Evolutionary conservation across 306 rosid genomes (phyloP), one percentile per base, ranked within the genome.

Genomic region (Dalbergia cultrata): DNA sequence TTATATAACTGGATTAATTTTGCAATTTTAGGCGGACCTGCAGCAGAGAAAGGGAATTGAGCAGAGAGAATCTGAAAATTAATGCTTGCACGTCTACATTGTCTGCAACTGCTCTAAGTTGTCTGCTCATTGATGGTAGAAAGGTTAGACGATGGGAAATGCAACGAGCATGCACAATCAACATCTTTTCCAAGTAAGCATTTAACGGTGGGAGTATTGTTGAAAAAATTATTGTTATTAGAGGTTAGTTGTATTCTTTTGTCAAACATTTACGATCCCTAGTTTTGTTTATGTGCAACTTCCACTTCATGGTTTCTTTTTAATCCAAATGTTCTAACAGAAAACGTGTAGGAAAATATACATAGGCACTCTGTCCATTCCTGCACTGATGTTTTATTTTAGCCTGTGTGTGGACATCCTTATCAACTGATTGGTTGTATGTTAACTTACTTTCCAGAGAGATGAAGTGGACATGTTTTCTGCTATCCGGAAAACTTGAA

Each of bases 11-110:
- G 52, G 75, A 73, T 62, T 58, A 44, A 37, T 43, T 58, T 86
- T 82, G 45, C 73, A 64, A 88, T 72, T 85, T 39, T 81, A 89
- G 96, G 90, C 82, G 45, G 67, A 76, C 43, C 82, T 91, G 78
- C 74, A 57, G 75, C 76, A 71, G 41, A 76, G 69, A 70, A 81
- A 68, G 82, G 84, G 77, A 62, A 52, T 61, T 54, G 79, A 82
- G 47, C 70, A 5, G 78, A 67, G 67, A 13, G 82, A 87, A 81
- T 33, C 10, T 56, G 80, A 71, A 84, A 70, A 79, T 31, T 56
- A 69, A 65, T 60, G 68, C 35, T 74, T 49, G 19, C 67, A 44
- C 63, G 37, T 76, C 26, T 13, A 56, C 34, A 63, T 71, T 14
- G 59, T 64, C 65, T 67, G 35, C 56, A 35, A 18, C 52, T 74